These are phyloP conservation scores for Citrus maxima DNA, from an alignment of 345 rosid species.

Conservation along the genomic window DNA sequence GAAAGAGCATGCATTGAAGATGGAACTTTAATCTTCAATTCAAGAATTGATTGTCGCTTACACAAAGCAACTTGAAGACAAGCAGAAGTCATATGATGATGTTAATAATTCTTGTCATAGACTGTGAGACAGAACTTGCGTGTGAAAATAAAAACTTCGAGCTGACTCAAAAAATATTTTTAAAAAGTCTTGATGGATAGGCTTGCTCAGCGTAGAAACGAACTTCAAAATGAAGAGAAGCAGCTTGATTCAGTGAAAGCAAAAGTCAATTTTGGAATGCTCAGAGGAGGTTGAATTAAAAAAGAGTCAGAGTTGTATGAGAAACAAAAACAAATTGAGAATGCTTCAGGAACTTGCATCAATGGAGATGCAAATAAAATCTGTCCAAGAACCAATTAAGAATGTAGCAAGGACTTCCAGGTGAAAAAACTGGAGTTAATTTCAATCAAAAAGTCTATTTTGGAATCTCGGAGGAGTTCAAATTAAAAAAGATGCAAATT, in stretches of 20 bases:
- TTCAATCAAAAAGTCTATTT: no score
- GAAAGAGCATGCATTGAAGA: neutral
- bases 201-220: neutral
- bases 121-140: slow-evolving; percentile 4
- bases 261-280: no score
- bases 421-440: no score
- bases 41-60: neutral
- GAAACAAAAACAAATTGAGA: no score
- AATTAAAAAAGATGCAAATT: slow-evolving; percentile 22
- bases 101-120: slow-evolving; percentile 3
- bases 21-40: no score
- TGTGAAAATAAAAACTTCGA: neutral
- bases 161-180: slow-evolving; percentile 12
- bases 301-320: no score
- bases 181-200: neutral
- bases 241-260: neutral
- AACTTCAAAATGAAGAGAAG: neutral
- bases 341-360: no score
- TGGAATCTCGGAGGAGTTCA: no score
- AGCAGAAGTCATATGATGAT: slow-evolving; percentile 8
- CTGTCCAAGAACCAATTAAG: no score
- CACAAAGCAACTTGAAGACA: slow-evolving; percentile 5
- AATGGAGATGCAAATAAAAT: no score
- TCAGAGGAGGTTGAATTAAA: no score
- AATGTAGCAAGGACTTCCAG: no score